Evolutionary conservation across 2,329 filamentous ascomycete species (phyloP), one percentile per base, ranked within the genome.

Genomic region (Diaporthe capsici): DNA sequence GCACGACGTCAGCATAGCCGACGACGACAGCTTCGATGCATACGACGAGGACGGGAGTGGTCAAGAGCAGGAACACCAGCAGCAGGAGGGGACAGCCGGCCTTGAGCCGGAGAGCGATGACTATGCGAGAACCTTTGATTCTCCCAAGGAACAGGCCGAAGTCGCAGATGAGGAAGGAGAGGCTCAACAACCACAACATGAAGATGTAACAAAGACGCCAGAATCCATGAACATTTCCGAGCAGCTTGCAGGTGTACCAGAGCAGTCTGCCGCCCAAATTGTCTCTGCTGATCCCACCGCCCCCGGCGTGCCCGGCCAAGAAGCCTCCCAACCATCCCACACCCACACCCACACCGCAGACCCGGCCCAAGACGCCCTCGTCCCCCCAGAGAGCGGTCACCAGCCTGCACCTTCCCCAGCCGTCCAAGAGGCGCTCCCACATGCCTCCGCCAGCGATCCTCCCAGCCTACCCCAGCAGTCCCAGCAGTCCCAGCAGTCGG

Each of bases 81-180:
- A 80, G 57, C 75, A 79, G 51, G 81, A 79, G 53, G 75, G 79
- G 79, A 82, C 73, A 17, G 28, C 53, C 60, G 71, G 47, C 28
- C 49, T 61, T 22, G 71, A 70, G 61, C 74, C 60, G 49, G 71
- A 81, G 82, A 85, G 84, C 81, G 87, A 88, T 84, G 87, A 89
- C 79, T 88, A 89, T 83, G 86, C 86, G 79, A 88, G 86, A 81
- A 87, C 84, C 51, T 87, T 88, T 85, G 86, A 89, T 82, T 89
- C 88, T 75, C 86, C 87, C 68, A 77, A 78, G 63, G 74, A 74
- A 57, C 53, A 55, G 67, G 63, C 84, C 80, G 83, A 80, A 61
- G 82, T 79, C 77, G 84, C 81, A 76, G 82, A 82, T 77, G 83
- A 81, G 79, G 81, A 83, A 81, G 79, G 76, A 78, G 78, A 78